Percentiles rank a stretch among this genome's conserved stretches.
Evolutionary conservation across 2,329 filamentous ascomycete species (phyloP).

Genomic region (Stemphylium lycopersici): DNA sequence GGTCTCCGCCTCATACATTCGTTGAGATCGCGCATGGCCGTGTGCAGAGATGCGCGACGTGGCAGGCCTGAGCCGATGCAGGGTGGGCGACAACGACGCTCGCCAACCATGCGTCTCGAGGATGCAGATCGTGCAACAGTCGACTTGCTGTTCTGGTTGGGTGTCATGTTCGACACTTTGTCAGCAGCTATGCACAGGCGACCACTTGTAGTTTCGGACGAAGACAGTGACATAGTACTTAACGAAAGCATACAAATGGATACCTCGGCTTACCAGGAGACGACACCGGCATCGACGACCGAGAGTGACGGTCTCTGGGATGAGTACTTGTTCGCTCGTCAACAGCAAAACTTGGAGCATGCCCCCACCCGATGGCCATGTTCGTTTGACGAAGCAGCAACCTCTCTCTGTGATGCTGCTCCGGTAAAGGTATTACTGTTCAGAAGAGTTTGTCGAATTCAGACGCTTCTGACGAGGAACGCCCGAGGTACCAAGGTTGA

Average conservation of each 20-base stretch:
- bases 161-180: conserved; percentile 65
- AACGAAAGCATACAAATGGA: conserved; percentile 17
- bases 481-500: conserved; percentile 52
- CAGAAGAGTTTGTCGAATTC: conserved; percentile 62
- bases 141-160: conserved; percentile 63
- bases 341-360: conserved; percentile 24
- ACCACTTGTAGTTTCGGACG: conserved; percentile 53
- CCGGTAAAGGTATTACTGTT: conserved; percentile 66
- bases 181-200: conserved; percentile 61
- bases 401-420: conserved; percentile 59
- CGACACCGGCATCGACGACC: not conserved
- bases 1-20: conserved; percentile 51
- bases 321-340: conserved; percentile 45
- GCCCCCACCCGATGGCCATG: conserved; percentile 59
- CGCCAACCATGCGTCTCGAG: conserved; percentile 31
- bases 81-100: conserved; percentile 19
- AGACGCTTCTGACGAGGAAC: conserved; percentile 57
- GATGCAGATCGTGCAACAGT: conserved; percentile 55
- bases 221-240: conserved; percentile 52
- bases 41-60: conserved; percentile 21
- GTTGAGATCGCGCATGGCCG: conserved; percentile 37
- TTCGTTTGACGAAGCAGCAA: conserved; percentile 58
- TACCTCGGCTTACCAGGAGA: not conserved
- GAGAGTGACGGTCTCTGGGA: conserved; percentile 45
- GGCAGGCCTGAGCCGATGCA: conserved; percentile 13